phyloP scores from a whole-genome alignment of 2,329 filamentous ascomycete genomes.

The Verticillium nubilum region DNA sequence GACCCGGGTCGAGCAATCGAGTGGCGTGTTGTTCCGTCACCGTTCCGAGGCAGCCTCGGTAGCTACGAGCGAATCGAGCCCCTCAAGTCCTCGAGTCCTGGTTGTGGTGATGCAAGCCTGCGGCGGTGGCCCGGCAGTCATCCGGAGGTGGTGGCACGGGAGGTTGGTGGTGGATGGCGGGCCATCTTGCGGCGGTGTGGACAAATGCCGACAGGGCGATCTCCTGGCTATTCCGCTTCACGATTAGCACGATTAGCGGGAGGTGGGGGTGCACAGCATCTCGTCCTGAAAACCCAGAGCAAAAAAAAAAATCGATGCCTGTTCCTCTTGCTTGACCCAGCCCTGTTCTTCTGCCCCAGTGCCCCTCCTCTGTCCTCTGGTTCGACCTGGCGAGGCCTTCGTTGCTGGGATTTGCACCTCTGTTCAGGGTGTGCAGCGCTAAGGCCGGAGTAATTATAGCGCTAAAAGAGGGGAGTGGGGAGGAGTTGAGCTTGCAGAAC shows the following conservation, averaged over 20 bases:
- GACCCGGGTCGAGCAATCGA: neutral
- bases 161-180: conserved; percentile 2
- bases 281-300: neutral
- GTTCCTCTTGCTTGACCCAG: neutral
- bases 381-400: neutral
- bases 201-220: conserved; percentile 15
- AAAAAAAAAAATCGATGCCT: neutral
- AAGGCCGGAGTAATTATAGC: neutral
- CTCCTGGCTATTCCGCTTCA: conserved; percentile 15
- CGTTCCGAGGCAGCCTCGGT: neutral
- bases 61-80: neutral
- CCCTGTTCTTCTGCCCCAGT: neutral
- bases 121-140: neutral
- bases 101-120: neutral
- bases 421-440: neutral
- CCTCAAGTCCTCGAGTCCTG: neutral
- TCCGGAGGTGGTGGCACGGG: neutral
- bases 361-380: neutral
- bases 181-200: conserved; percentile 11
- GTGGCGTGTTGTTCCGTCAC: neutral
- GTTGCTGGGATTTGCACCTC: neutral
- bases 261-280: neutral
- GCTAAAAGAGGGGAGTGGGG: neutral
- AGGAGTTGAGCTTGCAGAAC: neutral
- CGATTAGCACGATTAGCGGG: neutral